These are phyloP conservation scores for Carallia brachiata DNA, from an alignment of 345 rosid species.

Conservation along the genomic window DNA sequence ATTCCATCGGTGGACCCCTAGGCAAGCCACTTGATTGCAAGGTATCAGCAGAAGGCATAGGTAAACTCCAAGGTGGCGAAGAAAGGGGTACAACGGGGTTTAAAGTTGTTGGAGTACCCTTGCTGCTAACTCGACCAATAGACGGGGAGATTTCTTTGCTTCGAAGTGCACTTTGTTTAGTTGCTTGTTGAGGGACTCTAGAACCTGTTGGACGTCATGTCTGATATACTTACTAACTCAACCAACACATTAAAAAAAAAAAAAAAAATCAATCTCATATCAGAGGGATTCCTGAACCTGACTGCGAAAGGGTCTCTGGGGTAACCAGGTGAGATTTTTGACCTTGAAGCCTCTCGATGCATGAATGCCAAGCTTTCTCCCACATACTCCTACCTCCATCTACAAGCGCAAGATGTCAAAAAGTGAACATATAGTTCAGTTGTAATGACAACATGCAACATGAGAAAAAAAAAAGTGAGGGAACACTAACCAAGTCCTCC, in stretches of 20 bases:
- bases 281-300: slow-evolving; percentile 55
- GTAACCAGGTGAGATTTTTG: slow-evolving; percentile 45
- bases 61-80: slow-evolving; percentile 79
- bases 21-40: slow-evolving; percentile 54
- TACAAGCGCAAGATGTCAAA: slow-evolving; percentile 27
- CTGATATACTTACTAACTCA: slow-evolving; percentile 14
- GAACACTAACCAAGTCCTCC: slow-evolving; percentile 75
- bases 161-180: slow-evolving; percentile 41
- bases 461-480: not conserved
- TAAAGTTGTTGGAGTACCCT: slow-evolving; percentile 47
- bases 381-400: slow-evolving; percentile 83
- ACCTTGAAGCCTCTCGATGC: slow-evolving; percentile 52
- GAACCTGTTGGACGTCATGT: slow-evolving; percentile 31
- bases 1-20: slow-evolving; percentile 56
- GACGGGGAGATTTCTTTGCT: slow-evolving; percentile 56
- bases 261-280: slow-evolving; percentile 1
- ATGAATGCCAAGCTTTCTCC: slow-evolving; percentile 80
- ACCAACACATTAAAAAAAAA: not conserved
- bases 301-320: slow-evolving; percentile 65
- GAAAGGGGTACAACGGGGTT: slow-evolving; percentile 65
- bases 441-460: not conserved
- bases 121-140: slow-evolving; percentile 49
- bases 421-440: slow-evolving; percentile 9
- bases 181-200: slow-evolving; percentile 47
- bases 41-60: slow-evolving; percentile 52